Evolutionary conservation across 192 early-diverging fungal genomes (phyloP).

Genomic region (Chytriomyces hyalinus): DNA sequence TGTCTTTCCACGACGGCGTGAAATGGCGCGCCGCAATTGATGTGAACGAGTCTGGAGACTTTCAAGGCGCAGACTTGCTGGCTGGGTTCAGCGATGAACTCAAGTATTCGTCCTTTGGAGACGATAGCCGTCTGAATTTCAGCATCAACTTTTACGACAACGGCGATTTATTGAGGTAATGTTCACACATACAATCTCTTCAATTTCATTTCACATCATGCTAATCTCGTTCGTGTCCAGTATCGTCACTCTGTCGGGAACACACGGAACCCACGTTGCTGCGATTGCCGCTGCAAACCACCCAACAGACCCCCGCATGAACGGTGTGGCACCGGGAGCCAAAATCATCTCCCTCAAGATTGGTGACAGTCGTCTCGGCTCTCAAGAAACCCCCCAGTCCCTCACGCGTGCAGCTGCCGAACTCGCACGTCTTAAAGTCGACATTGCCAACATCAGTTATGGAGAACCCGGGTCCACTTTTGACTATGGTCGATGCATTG

Average conservation of each 20-base stretch:
- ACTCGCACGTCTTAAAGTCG: slow-evolving; percentile 47
- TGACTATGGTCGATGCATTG: slow-evolving; percentile 80
- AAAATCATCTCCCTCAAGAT: slow-evolving; percentile 94
- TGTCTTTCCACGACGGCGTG: slow-evolving; percentile 86
- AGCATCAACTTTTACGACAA: slow-evolving; percentile 94
- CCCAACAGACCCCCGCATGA: slow-evolving; percentile 74
- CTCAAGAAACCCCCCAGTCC: slow-evolving; percentile 83
- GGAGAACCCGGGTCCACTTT: slow-evolving; percentile 44
- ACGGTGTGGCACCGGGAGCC: slow-evolving; percentile 95
- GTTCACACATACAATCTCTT: neutral
- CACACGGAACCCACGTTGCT: slow-evolving; percentile 94
- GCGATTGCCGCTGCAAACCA: slow-evolving; percentile 89
- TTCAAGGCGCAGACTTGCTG: slow-evolving; percentile 59
- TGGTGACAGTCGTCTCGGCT: slow-evolving; percentile 74
- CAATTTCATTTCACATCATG: neutral
- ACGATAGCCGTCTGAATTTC: slow-evolving; percentile 82
- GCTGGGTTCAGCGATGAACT: slow-evolving; percentile 76
- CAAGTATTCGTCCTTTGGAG: slow-evolving; percentile 75
- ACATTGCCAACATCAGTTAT: slow-evolving; percentile 54
- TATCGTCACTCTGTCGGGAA: slow-evolving; percentile 83
- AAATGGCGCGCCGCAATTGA: slow-evolving; percentile 88
- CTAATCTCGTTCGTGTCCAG: slow-evolving; percentile 28
- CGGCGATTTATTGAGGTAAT: slow-evolving; percentile 48
- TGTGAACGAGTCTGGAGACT: slow-evolving; percentile 76
- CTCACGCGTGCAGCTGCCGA: slow-evolving; percentile 83